These are phyloP conservation scores for Laburnicola sp. DNA, from an alignment of 2,329 filamentous ascomycete species.

Conservation along the genomic window DNA sequence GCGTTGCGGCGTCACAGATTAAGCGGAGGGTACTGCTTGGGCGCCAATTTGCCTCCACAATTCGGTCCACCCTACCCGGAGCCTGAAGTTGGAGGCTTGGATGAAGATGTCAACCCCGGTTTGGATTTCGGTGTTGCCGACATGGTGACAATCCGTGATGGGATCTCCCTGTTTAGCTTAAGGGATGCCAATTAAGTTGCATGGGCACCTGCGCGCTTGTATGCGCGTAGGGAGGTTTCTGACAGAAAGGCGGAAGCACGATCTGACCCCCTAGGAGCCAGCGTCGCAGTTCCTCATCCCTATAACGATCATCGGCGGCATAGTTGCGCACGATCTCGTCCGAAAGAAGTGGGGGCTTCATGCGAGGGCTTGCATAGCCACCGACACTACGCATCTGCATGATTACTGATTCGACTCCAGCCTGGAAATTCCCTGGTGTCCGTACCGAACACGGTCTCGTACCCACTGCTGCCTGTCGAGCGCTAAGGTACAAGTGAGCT, in stretches of 20 bases:
- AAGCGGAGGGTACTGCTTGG: too few relatives aligned
- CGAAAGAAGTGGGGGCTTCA: slow-evolving; percentile 15
- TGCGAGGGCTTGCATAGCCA: slow-evolving; percentile 15
- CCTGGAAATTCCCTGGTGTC: slow-evolving; percentile 6
- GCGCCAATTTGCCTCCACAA: too few relatives aligned
- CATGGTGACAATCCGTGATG: slow-evolving; percentile 2
- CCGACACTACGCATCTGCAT: slow-evolving; percentile 10
- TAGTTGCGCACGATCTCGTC: slow-evolving; percentile 7
- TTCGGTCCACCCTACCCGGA: slow-evolving; percentile 7
- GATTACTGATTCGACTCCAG: slow-evolving; percentile 10
- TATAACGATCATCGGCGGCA: slow-evolving; percentile 11
- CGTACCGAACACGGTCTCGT: slow-evolving; percentile 11
- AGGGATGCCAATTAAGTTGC: slow-evolving; percentile 6
- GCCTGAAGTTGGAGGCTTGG: slow-evolving; percentile 8
- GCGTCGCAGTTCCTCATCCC: slow-evolving; percentile 11
- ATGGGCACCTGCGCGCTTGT: slow-evolving; percentile 7
- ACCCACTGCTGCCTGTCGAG: slow-evolving; percentile 4
- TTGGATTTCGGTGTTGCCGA: slow-evolving; percentile 17
- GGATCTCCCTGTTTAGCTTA: slow-evolving; percentile 6
- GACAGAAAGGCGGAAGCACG: slow-evolving; percentile 10
- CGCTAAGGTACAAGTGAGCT: slow-evolving; percentile 9
- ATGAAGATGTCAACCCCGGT: slow-evolving; percentile 10
- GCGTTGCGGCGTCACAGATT: too few relatives aligned
- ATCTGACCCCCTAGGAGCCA: slow-evolving; percentile 8
- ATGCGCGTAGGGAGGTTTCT: slow-evolving; percentile 8